Base-by-base conservation (phyloP, 352 stramenopile species). In the Globisporangium polare region DNA sequence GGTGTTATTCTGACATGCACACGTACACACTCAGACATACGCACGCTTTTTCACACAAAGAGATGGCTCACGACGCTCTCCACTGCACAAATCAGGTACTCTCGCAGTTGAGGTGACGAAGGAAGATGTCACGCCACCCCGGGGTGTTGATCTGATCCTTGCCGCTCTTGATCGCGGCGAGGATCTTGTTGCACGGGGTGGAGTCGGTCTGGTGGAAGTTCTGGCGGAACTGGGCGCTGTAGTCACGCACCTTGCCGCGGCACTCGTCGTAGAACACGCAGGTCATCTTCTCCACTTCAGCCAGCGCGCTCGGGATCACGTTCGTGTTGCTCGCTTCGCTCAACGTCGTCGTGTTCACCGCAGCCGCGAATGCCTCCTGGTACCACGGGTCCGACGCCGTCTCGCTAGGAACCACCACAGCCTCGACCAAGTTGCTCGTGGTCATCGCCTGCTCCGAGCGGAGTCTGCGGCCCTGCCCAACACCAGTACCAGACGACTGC, bases 231-330 rank as follows among this genome's bases (percentile, higher is more conserved):
- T 65, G 50, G 39, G 77, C 58, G 45, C 68, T 91, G 56, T 82
- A 89, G 62, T 91, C 79, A 18, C 63, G 65, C 41, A 96, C 83
- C 13, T 75, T 75, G 46, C 77, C 85, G 41, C 82, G 85, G 58
- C 87, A 96, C 60, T 94, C 83, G 57, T 94, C 74, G 60, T 91
- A 93, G 58, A 94, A 94, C 45, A 96, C 71, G 53, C 87, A 96
- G 9, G 86, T 92, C 87, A 96, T 96, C 73, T 92, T 92, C 65
- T 94, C 82, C 33, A 95, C 81, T 53, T 94, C 85, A 18, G 78
- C 58, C 18, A 94, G 73, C 4, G 80, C 85, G 22, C 70, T 57
- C 7, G 77, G 55, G n/a, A 80, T 67, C 27, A 39, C 60, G 1
- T 68, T 72, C 27, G 56, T 66, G 43, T 74, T 75, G 45, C 22